phyloP scores from a whole-genome alignment of 805 yeast species.

The Jamesozyma hellenica region DNA sequence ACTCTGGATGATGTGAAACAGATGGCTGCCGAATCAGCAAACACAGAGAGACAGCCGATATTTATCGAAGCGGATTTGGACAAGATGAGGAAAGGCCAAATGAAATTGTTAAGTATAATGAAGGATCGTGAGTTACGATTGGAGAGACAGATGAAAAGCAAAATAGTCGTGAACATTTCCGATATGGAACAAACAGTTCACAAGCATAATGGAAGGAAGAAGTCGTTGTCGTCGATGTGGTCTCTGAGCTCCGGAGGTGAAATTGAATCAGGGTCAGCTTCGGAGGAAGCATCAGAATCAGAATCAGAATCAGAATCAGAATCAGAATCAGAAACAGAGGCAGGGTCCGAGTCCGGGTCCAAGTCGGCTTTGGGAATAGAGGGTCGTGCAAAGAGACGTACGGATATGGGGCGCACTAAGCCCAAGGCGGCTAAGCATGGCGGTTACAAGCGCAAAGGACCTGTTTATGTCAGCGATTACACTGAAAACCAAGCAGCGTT shows the following conservation, averaged over 20 bases:
- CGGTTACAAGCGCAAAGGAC: not conserved
- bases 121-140: conserved; percentile 21
- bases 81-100: conserved; percentile 49
- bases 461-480: conserved; percentile 9
- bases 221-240: no score
- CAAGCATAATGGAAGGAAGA: no score
- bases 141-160: conserved; percentile 5
- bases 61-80: conserved; percentile 30
- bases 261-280: no score
- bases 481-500: conserved; percentile 5
- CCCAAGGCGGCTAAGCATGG: no score
- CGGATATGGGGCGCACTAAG: no score
- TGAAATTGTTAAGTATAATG: conserved; percentile 32
- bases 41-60: conserved; percentile 36
- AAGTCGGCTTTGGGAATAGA: no score
- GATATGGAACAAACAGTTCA: no score
- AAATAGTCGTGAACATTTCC: not conserved
- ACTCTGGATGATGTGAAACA: conserved; percentile 69
- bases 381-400: no score
- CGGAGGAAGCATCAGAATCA: not conserved
- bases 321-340: no score
- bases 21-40: conserved; percentile 42
- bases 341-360: no score
- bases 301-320: not conserved
- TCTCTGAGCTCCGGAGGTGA: not conserved